A percentile compares a stretch with the other conserved stretches of the same genome.
phyloP scores from a whole-genome alignment of 805 yeast genomes.

The Wickerhamomyces queroliae region DNA sequence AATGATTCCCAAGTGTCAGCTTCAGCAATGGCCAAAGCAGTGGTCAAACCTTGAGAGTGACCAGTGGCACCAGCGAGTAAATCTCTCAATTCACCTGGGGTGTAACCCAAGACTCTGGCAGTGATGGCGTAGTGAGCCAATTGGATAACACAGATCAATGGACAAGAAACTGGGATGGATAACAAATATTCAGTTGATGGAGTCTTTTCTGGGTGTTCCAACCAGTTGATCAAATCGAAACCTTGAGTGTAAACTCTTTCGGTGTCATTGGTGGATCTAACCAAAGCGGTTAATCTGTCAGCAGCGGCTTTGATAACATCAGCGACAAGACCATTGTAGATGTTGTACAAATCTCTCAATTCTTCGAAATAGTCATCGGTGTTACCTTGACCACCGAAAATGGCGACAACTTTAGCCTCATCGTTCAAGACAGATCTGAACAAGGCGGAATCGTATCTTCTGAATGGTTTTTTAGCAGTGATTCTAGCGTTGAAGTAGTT shows the following conservation, averaged over 20 bases:
- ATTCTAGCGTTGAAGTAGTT: slow-evolving; percentile 66
- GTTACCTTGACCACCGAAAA: slow-evolving; percentile 99
- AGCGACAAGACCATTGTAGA: slow-evolving; percentile 68
- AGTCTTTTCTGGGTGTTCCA: slow-evolving; percentile 74
- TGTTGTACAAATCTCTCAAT: slow-evolving; percentile 74
- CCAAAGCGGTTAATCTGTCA: slow-evolving; percentile 57
- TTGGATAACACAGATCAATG: slow-evolving; percentile 95
- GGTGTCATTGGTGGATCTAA: slow-evolving; percentile 67
- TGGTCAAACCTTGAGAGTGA: slow-evolving; percentile 87
- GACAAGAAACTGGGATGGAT: slow-evolving; percentile 92
- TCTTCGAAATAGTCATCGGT: slow-evolving; percentile 97
- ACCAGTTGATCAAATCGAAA: slow-evolving; percentile 83
- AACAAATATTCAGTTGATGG: slow-evolving; percentile 87
- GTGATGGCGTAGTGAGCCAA: slow-evolving; percentile 89
- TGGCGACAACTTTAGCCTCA: slow-evolving; percentile 65
- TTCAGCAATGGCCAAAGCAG: slow-evolving; percentile 86
- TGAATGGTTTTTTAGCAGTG: slow-evolving; percentile 42
- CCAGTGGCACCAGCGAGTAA: slow-evolving; percentile 75
- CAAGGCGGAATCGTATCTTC: slow-evolving; percentile 50
- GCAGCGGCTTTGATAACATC: slow-evolving; percentile 72
- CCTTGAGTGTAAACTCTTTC: slow-evolving; percentile 93
- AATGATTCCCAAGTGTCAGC: slow-evolving; percentile 84
- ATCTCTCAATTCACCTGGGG: slow-evolving; percentile 83
- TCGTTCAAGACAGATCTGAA: slow-evolving; percentile 55
- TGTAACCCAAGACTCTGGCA: slow-evolving; percentile 73